These are phyloP conservation scores for Linum lewisii DNA, from an alignment of 345 rosid genomes.

Conservation along the genomic window DNA sequence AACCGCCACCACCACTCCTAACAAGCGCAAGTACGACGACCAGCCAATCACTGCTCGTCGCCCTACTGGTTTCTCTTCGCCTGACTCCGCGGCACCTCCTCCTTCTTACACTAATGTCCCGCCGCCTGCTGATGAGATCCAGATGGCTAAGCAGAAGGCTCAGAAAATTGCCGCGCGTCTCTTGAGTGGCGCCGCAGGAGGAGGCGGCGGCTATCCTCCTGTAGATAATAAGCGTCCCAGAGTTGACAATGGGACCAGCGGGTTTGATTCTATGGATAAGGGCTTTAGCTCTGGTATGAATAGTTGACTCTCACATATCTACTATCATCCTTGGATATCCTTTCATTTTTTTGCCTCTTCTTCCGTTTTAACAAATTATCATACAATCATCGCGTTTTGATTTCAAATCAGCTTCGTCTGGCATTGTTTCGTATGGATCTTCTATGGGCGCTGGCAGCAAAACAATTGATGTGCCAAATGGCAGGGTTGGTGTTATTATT, in stretches of 20 bases:
- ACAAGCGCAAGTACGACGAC: conserved; percentile 92
- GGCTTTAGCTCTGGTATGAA: conserved; percentile 45
- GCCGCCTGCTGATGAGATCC: conserved; percentile 69
- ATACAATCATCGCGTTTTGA: background rate
- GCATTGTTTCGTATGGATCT: conserved; percentile 62
- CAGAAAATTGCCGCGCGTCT: conserved; percentile 95
- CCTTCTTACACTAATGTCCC: conserved; percentile 68
- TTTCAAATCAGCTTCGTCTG: conserved; percentile 37
- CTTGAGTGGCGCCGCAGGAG: conserved; percentile 16
- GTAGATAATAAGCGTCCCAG: conserved; percentile 74
- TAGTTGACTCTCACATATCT: conserved; percentile 15
- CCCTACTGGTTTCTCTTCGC: conserved; percentile 77
- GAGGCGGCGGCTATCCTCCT: conserved; percentile 22
- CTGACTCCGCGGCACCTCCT: conserved; percentile 33
- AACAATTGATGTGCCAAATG: conserved; percentile 86
- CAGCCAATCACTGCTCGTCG: conserved; percentile 46
- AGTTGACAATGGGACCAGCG: conserved; percentile 57
- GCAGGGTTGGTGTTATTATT: conserved; percentile 92
- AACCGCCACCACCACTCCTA: conserved; percentile 16
- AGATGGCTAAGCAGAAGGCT: conserved; percentile 80
- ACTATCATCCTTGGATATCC: background rate
- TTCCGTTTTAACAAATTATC: background rate
- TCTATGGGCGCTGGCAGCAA: conserved; percentile 62
- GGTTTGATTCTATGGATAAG: conserved; percentile 43
- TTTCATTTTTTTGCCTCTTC: background rate